phyloP scores from a whole-genome alignment of 495 filamentous ascomycete species.

The Trichoderma gamsii region DNA sequence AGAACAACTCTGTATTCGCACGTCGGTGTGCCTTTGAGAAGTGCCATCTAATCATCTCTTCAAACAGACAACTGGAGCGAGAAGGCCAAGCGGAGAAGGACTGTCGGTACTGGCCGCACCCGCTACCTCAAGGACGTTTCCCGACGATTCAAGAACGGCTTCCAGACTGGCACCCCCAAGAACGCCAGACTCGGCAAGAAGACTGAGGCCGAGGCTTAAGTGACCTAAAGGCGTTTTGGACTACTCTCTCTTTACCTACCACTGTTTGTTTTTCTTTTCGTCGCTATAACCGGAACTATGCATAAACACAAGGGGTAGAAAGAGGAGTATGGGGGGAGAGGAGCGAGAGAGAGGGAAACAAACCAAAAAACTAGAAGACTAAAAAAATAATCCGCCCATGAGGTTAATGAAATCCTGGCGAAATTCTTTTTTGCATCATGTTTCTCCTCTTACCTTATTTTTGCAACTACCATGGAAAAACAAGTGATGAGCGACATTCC shows the following conservation, averaged over 20 bases:
- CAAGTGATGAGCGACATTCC: slow-evolving; percentile 10
- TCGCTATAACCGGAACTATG: slow-evolving; percentile 4
- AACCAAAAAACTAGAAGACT: slow-evolving; percentile 9
- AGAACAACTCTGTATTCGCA: slow-evolving; percentile 5
- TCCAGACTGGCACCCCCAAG: slow-evolving; percentile 86
- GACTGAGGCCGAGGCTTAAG: slow-evolving; percentile 11
- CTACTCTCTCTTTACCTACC: slow-evolving; percentile 2
- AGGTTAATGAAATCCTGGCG: slow-evolving; percentile 8
- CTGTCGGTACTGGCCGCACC: slow-evolving; percentile 90
- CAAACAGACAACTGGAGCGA: slow-evolving; percentile 92
- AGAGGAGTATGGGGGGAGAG: background rate
- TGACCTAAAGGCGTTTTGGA: background rate
- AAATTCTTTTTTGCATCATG: background rate
- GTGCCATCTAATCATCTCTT: background rate
- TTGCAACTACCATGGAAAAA: background rate
- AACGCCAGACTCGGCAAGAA: slow-evolving; percentile 52
- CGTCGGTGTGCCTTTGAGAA: background rate
- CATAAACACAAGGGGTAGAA: background rate
- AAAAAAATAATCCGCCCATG: slow-evolving; percentile 10
- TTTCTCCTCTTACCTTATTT: background rate
- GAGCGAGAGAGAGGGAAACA: background rate
- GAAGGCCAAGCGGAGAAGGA: slow-evolving; percentile 99
- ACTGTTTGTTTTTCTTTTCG: slow-evolving; percentile 1
- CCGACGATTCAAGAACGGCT: slow-evolving; percentile 91
- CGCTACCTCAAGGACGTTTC: slow-evolving; percentile 83